phyloP scores from a whole-genome alignment of 805 yeast genomes.

The Lipomyces yamadae region DNA sequence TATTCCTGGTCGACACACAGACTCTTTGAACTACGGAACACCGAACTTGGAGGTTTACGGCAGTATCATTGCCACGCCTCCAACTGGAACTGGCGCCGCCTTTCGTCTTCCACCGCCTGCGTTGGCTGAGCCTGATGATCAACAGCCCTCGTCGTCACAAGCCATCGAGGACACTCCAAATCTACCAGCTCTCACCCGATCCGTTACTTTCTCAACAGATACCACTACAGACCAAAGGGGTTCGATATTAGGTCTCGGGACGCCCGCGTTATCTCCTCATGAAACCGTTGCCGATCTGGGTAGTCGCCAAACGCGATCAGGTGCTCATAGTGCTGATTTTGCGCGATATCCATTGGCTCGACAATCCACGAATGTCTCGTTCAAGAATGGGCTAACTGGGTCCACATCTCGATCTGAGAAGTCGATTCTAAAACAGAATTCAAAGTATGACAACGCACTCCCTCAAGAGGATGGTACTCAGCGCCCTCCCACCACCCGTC shows the following conservation, averaged over 20 bases:
- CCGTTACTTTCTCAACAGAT: slow-evolving; percentile 29
- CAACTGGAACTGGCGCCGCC: slow-evolving; percentile 6
- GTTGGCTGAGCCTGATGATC: not conserved
- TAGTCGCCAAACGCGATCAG: not conserved
- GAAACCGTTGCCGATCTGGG: not conserved
- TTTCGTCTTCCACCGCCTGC: slow-evolving; percentile 34
- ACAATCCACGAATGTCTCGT: not conserved
- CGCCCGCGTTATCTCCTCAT: slow-evolving; percentile 24
- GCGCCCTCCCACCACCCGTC: not conserved
- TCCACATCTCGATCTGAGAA: slow-evolving; percentile 5
- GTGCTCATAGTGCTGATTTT: not conserved
- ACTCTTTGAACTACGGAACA: not conserved
- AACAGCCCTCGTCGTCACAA: not conserved
- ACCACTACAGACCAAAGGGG: slow-evolving; percentile 1
- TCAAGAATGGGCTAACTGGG: not conserved
- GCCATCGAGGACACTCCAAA: not conserved
- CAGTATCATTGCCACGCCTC: slow-evolving; percentile 36
- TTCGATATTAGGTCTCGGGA: slow-evolving; percentile 27
- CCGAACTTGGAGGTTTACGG: slow-evolving; percentile 23
- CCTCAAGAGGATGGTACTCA: not conserved
- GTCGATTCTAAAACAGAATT: slow-evolving; percentile 15
- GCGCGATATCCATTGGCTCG: not conserved
- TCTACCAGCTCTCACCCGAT: slow-evolving; percentile 4
- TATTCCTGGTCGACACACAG: slow-evolving; percentile 15
- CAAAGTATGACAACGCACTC: slow-evolving; percentile 10